Evolutionary conservation across 2,329 filamentous ascomycete genomes (phyloP).

Genomic region (Pseudogymnoascus sp.): DNA sequence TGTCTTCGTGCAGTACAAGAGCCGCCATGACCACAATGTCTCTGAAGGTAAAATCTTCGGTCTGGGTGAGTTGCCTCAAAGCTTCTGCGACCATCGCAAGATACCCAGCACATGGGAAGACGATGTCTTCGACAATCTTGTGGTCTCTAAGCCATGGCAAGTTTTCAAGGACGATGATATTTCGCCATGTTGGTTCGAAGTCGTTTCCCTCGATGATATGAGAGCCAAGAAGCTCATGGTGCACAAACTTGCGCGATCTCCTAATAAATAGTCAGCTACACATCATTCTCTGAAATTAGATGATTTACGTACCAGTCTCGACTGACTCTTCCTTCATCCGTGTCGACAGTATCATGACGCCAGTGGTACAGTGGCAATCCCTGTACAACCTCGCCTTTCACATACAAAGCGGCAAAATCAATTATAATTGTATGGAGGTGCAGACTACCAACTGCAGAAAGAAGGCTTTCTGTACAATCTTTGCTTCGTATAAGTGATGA

Average conservation of each 20-base stretch:
- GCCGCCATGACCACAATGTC: conserved; percentile 16
- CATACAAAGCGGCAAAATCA: not conserved
- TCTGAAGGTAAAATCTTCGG: conserved; percentile 6
- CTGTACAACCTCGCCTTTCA: conserved; percentile 20
- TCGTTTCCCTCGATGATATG: conserved; percentile 5
- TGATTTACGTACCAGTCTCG: conserved; percentile 26
- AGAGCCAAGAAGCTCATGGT: conserved; percentile 40
- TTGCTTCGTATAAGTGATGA: conserved; percentile 13
- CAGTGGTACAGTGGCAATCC: conserved; percentile 44
- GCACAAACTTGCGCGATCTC: conserved; percentile 35
- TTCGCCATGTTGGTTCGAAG: conserved; percentile 28
- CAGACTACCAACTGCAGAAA: conserved; percentile 13
- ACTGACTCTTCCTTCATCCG: conserved; percentile 43
- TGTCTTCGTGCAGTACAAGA: conserved; percentile 17
- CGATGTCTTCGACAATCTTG: too few species aligned
- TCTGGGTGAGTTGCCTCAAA: conserved; percentile 2
- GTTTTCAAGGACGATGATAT: conserved; percentile 30
- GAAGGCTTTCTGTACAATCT: conserved; percentile 12
- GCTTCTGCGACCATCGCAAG: conserved; percentile 19
- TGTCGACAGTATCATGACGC: conserved; percentile 42
- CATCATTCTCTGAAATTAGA: not conserved
- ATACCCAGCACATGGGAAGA: conserved; percentile 19
- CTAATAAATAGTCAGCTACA: conserved; percentile 19
- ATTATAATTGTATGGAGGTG: conserved; percentile 11
- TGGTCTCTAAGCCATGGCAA: conserved; percentile 42